Conservation (phyloP, 257 asterid genomes). For the Jaltomata sinuosa region DNA sequence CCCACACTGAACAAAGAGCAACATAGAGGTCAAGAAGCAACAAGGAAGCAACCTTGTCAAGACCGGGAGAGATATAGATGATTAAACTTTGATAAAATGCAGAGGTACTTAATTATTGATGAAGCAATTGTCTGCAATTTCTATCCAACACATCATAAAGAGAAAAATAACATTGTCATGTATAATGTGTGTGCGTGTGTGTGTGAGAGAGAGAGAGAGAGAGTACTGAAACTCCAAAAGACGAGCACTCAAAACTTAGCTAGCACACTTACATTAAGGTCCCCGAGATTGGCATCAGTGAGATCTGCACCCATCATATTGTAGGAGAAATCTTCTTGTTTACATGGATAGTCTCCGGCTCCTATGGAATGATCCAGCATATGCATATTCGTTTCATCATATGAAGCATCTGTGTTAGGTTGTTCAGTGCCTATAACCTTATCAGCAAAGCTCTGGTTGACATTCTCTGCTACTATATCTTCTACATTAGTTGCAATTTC, state of each 20-base stretch:
- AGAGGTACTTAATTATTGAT: neutral
- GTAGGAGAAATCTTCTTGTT: constrained; percentile 25
- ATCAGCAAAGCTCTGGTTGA: constrained; percentile 14
- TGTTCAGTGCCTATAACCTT: constrained; percentile 23
- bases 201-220: neutral
- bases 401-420: constrained; percentile 15
- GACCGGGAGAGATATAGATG: neutral
- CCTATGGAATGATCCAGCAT: constrained; percentile 24
- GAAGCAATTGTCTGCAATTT: neutral
- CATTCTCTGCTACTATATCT: constrained; percentile 20
- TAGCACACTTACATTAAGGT: constrained; percentile 39
- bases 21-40: neutral
- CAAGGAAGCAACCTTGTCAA: neutral
- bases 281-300: constrained; percentile 24
- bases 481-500: constrained; percentile 21
- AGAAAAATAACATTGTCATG: neutral
- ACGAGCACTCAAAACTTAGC: neutral
- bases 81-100: neutral
- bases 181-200: too few relatives aligned
- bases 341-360: constrained; percentile 20
- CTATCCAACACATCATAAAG: neutral
- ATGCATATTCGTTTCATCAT: constrained; percentile 13
- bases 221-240: neutral
- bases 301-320: constrained; percentile 29
- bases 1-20: neutral